These are phyloP conservation scores for Gaeumannomyces sp. DNA, from an alignment of 2,329 filamentous ascomycete genomes.

Conservation along the genomic window DNA sequence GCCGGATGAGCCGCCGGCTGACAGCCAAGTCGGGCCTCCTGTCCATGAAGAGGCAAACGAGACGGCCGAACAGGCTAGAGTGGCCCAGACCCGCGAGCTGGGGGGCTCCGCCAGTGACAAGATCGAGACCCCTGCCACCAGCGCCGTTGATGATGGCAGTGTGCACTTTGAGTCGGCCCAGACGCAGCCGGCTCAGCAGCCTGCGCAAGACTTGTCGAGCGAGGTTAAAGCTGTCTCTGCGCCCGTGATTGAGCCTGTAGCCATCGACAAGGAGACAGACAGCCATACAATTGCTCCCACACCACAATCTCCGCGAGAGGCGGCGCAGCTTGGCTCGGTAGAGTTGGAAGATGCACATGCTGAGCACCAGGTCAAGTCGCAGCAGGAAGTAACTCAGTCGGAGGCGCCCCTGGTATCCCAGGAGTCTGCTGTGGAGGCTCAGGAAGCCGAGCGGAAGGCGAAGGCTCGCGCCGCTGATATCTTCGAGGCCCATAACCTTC, in stretches of 20 bases:
- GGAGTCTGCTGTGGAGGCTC: not conserved
- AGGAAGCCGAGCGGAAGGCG: not conserved
- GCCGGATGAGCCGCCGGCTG: not conserved
- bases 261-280: not conserved
- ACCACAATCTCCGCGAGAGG: not conserved
- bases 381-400: not conserved
- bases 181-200: not conserved
- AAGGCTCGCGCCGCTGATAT: not conserved
- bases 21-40: not conserved
- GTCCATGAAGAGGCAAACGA: not conserved
- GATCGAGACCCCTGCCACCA: not conserved
- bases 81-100: not conserved
- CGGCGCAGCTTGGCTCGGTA: not conserved
- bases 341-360: not conserved
- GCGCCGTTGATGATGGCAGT: not conserved
- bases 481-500: not conserved
- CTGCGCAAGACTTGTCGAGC: not conserved
- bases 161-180: not conserved
- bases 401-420: not conserved
- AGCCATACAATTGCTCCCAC: not conserved
- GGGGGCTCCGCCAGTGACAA: not conserved
- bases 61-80: not conserved
- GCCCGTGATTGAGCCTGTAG: no score
- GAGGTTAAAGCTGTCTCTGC: not conserved
- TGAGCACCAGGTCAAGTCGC: not conserved